Conservation (phyloP, 164 flowering plant species). For the Chimonanthus salicifolius region DNA sequence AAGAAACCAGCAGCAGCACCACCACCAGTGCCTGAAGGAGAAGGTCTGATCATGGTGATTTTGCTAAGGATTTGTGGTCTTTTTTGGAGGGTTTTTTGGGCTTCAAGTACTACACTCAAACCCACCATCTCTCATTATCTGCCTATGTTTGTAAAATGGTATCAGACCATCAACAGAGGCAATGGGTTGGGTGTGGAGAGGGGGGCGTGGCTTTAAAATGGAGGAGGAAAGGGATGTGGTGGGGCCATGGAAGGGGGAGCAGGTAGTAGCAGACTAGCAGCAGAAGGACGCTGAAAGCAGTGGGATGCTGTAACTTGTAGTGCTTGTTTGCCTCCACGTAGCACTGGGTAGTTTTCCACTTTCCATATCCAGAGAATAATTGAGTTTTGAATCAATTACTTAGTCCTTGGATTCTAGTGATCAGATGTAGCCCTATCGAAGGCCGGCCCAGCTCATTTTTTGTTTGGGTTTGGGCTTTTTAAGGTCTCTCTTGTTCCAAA, state of each 20-base stretch:
- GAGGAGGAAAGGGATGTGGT: background rate
- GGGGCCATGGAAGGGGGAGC: background rate
- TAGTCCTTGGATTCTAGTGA: background rate
- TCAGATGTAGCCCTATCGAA: background rate
- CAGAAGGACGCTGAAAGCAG: background rate
- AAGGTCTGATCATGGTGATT: slow-evolving; percentile 21
- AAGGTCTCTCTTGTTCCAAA: background rate
- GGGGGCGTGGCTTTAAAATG: background rate
- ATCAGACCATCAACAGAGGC: background rate
- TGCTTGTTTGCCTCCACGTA: slow-evolving; percentile 4
- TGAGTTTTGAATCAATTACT: background rate
- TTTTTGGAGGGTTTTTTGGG: slow-evolving; percentile 23
- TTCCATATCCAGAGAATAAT: slow-evolving; percentile 3
- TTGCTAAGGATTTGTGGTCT: slow-evolving; percentile 47
- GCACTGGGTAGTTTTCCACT: background rate
- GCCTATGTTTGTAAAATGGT: background rate
- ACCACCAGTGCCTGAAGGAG: slow-evolving; percentile 5
- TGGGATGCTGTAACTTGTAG: slow-evolving; percentile 5
- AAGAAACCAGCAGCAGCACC: slow-evolving; percentile 2
- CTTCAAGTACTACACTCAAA: slow-evolving; percentile 53
- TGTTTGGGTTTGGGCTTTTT: background rate
- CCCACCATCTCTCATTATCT: slow-evolving; percentile 51
- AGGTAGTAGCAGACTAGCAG: slow-evolving; percentile 2
- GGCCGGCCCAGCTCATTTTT: background rate
- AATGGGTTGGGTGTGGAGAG: background rate